Evolutionary conservation across 148 eudicot genomes (phyloP), one percentile per base, ranked within the genome.

Genomic region (Bassia scoparia): DNA sequence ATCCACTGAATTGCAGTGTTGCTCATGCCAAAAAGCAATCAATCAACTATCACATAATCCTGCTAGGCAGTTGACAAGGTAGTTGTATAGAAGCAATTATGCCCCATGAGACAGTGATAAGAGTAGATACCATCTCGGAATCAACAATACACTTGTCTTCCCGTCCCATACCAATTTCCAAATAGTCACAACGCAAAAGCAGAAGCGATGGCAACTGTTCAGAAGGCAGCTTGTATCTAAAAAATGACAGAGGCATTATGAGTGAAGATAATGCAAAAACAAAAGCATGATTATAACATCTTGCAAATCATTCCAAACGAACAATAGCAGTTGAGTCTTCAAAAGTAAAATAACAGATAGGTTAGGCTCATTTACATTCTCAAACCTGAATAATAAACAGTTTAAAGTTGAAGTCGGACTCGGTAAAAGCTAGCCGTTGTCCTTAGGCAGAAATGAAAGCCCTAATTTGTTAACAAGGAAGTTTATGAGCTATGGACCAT

Each of bases 1-100:
- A 87, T 62, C 98, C 98, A 56, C 89, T 88, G 79, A 76, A 94
- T 65, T 94, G 98, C 72, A 94, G 67, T 11, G 98, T n/a, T 55
- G 98, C 98, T 53, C 98, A n/a, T n/a, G n/a, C 98, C 81, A n/a
- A 94, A 75, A 5, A 63, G 49, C 96, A 94, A 81, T 94, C 98
- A 34, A 94, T 87, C 73, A 89, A 73, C 98, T 94, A 69, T 97
- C 98, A 75, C 81, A 75, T 15, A 94, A 80, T 75, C 98, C 98
- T 5, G 96, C 89, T 67, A 89, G n/a, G 7, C 15, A n/a, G 89
- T n/a, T 79, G 97, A n/a, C 84, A 44, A 94, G 78, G 60, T 97
- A 74, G 87, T 95, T 76, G 86, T 79, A 81, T 97, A 49, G 81
- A 88, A 64, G 97, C 98, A 65, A 95, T 84, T 61, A 95, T 72